Base-by-base conservation (phyloP, 495 filamentous ascomycete genomes). In the Aspergillus affinis region DNA sequence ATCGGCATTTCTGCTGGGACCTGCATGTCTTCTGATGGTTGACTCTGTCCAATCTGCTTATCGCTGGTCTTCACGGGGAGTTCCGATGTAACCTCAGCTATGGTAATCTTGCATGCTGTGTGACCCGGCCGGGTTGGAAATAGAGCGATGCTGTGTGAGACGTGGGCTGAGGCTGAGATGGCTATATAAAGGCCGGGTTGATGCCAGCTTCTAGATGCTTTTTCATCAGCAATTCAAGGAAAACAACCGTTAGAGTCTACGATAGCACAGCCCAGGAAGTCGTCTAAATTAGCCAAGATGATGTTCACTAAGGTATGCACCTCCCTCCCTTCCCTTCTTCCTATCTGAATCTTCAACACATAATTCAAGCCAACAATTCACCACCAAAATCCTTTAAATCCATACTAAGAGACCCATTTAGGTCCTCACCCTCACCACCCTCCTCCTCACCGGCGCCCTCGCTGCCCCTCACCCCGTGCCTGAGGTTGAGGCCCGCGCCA, bases 301-400 rank as follows among this genome's bases (percentile, higher is more conserved):
- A 62, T 69, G 56, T 66, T 57, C 69, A 63, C 58, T 47, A 65
- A 73, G 69, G 72, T 70, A 72, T 23, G 20, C 23, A 21, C 41
- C 13, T 13, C 15, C 4, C 23, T 29, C 7, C 27, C 29, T 5
- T 51, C 15, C 20, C 30, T 4, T 41, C 54, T 13, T 20, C 15
- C 10, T 4, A 4, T 52, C 0, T 21, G 4, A 26, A 26, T 26
- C 23, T 26, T 26, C 23, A 26, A 26, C 23, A 26, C 23, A 26
- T 26, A 26, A n/a, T n/a, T n/a, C n/a, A n/a, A n/a, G n/a, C n/a
- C n/a, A 30, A 30, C 29, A 30, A 30, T 4, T 8, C 29, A 30
- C 29, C 8, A 4, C 29, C 29, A 30, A 30, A 30, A 30, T 30
- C 29, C 29, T 30, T 12, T 17, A 46, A 27, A 9, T 7, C 55